Percentiles rank a stretch among this genome's conserved stretches.
phyloP scores from a whole-genome alignment of 192 early-diverging fungal genomes.

The Gorgonomyces haynaldii region DNA sequence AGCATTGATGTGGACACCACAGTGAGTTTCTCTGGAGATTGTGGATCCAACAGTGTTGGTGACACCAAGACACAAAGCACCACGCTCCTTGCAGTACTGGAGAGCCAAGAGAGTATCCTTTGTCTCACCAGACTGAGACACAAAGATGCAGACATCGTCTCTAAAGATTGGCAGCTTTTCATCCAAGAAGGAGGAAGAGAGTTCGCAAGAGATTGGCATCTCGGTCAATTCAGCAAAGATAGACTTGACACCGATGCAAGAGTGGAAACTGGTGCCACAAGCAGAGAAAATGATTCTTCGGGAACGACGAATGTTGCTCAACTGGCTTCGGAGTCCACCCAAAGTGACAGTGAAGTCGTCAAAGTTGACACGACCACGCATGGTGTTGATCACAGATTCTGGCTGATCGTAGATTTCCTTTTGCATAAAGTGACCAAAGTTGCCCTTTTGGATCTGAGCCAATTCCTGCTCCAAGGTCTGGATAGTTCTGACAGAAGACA shows the following conservation, averaged over 20 bases:
- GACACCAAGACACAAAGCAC: conserved; percentile 51
- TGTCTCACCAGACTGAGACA: conserved; percentile 56
- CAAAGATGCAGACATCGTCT: conserved; percentile 53
- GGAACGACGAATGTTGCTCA: conserved; percentile 47
- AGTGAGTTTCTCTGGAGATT: conserved; percentile 53
- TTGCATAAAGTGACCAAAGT: conserved; percentile 50
- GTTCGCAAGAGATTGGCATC: conserved; percentile 45
- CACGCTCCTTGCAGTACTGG: conserved; percentile 52
- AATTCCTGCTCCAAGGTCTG: conserved; percentile 49
- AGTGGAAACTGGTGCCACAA: conserved; percentile 50
- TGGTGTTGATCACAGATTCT: conserved; percentile 55
- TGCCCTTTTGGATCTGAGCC: conserved; percentile 48
- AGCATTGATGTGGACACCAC: conserved; percentile 57
- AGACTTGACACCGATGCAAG: conserved; percentile 42
- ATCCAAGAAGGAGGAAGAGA: conserved; percentile 46
- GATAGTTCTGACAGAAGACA: conserved; percentile 44
- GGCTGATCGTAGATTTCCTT: conserved; percentile 58
- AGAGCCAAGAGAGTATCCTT: conserved; percentile 48
- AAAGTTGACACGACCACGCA: conserved; percentile 55
- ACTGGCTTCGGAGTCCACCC: conserved; percentile 41
- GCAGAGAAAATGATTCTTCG: conserved; percentile 49
- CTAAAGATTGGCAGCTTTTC: conserved; percentile 45
- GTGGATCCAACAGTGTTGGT: conserved; percentile 54
- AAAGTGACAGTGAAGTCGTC: conserved; percentile 36
- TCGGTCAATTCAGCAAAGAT: conserved; percentile 52